These are phyloP conservation scores for Podospora appendiculata DNA, from an alignment of 495 filamentous ascomycete genomes.

Conservation along the genomic window DNA sequence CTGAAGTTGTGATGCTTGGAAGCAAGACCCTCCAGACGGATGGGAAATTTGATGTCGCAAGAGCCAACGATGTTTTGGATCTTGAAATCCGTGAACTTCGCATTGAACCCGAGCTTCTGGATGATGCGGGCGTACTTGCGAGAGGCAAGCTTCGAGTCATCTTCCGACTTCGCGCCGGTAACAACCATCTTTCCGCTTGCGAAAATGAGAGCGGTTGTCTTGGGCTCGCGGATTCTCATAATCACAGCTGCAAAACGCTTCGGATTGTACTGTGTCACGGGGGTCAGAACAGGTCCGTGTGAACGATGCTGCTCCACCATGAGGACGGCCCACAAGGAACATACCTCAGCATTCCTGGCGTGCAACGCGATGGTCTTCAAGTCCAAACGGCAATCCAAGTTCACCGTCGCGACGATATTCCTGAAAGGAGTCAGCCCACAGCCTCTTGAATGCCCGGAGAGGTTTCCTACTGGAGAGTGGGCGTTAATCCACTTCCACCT, in stretches of 20 bases:
- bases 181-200: conserved; percentile 99
- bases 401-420: conserved; percentile 99
- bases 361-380: conserved; percentile 98
- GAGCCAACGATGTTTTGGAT: conserved; percentile 99
- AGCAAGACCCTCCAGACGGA: conserved; percentile 90
- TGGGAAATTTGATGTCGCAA: conserved; percentile 99
- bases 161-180: conserved; percentile 96
- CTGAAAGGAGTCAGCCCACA: conserved; percentile 61
- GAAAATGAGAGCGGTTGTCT: conserved; percentile 97
- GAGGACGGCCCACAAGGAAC: conserved; percentile 5
- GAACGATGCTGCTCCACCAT: conserved; percentile 29
- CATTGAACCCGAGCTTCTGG: conserved; percentile 98
- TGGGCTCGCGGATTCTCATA: conserved; percentile 99
- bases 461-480: conserved; percentile 92
- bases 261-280: conserved; percentile 20
- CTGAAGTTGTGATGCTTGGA: conserved; percentile 98
- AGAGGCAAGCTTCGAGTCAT: conserved; percentile 93
- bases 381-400: conserved; percentile 95
- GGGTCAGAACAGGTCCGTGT: conserved; percentile 26
- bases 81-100: conserved; percentile 99
- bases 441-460: conserved; percentile 17
- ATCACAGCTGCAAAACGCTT: conserved; percentile 99
- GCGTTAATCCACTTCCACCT: conserved; percentile 78
- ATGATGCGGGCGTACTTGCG: conserved; percentile 99
- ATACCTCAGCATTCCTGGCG: conserved; percentile 84